Conservation (phyloP, 2,329 filamentous ascomycete species). For the Aspergillus melleus region DNA sequence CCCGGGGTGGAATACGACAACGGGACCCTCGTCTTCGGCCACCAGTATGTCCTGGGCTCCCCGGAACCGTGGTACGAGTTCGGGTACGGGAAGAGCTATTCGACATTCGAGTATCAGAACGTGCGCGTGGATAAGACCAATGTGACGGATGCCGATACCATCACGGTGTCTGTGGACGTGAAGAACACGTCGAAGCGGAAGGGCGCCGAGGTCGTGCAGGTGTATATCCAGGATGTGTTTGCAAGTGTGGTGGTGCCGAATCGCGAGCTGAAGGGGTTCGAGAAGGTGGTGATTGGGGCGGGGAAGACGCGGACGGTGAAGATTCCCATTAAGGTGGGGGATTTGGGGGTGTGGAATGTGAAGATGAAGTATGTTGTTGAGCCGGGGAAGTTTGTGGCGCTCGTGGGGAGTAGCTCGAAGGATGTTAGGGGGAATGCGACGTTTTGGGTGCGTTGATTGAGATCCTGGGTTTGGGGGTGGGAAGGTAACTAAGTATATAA, state of each 20-base stretch:
- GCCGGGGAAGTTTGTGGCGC: conserved; percentile 65
- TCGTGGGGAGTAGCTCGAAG: conserved; percentile 55
- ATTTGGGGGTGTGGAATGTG: conserved; percentile 58
- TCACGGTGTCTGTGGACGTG: conserved; percentile 61
- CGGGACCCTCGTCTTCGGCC: conserved; percentile 63
- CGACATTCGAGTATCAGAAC: conserved; percentile 57
- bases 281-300: conserved; percentile 62
- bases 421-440: conserved; percentile 36
- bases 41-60: conserved; percentile 63
- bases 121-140: conserved; percentile 39
- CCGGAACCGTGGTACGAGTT: conserved; percentile 65
- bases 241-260: conserved; percentile 65
- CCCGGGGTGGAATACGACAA: conserved; percentile 57
- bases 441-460: conserved; percentile 27
- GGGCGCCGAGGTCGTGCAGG: conserved; percentile 67
- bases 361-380: conserved; percentile 73
- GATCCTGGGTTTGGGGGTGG: background rate
- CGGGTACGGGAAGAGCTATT: conserved; percentile 67
- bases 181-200: conserved; percentile 59
- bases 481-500: background rate
- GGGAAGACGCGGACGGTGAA: conserved; percentile 58
- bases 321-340: conserved; percentile 52
- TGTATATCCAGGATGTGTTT: conserved; percentile 65
- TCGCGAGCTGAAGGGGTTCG: conserved; percentile 65
- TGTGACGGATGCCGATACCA: conserved; percentile 60